Base-by-base conservation (phyloP, 371 early-diverging fungal genomes). In the Mucor mucedo region DNA sequence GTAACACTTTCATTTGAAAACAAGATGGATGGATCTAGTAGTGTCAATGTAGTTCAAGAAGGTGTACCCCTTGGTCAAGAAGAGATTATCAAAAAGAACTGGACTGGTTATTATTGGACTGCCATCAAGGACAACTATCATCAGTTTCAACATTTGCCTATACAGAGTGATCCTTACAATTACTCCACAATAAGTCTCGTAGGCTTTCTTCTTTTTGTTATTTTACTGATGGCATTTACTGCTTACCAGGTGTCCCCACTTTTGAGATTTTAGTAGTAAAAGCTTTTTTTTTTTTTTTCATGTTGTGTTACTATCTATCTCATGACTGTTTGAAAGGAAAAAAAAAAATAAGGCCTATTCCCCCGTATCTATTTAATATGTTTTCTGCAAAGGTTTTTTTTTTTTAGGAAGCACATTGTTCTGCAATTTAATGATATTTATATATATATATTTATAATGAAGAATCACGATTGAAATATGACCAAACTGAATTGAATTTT, bases 21-120 rank as follows among this genome's bases (percentile, higher is more conserved):
- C 68, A 81, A 75, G 16, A 74, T 78, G 38, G 89, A 89, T 52
- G 80, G 79, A 21, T 21, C 21, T 16, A 91, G 91, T 0, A 78
- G 70, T 28, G 72, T 97, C 61, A 70, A 89, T 56, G 69, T 97
- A 50, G 83, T 78, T 60, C 98, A 97, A 74, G 83, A 78, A 3
- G 92, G 90, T 14, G 94, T 97, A 39, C 98, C 98, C 2, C 67
- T 92, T 47, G 93, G 91, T 29, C 92, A 96, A 73, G 90, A 90
- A 75, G 94, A 93, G 2, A 73, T 84, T 14, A 92, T 92, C 14
- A 83, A 83, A 62, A 79, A 75, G 41, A 95, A 97, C 83, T 97
- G 98, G 98, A 82, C 84, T 39, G 83, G 84, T 39, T 96, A 94
- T 74, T 97, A 95, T 85, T 96, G 93, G 92, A 86, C 90, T 76